Evolutionary conservation across 2,329 filamentous ascomycete species (phyloP), one percentile per base, ranked within the genome.

Genomic region (Leptographium lundbergii): DNA sequence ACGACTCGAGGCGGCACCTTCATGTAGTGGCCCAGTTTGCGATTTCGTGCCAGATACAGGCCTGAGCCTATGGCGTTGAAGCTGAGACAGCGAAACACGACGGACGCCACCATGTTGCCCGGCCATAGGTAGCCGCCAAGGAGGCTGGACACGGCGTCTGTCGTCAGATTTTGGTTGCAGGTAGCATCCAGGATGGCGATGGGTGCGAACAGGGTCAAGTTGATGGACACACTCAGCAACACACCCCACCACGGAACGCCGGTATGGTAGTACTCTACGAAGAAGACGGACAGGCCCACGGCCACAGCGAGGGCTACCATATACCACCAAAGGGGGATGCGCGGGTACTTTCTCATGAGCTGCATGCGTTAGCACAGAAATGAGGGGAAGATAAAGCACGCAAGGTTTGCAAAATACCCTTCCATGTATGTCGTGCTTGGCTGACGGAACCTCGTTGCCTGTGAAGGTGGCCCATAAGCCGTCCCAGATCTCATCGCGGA

Each of bases 111-210:
- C 1, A 86, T 85, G 5, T 78, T 77, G 27, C 86, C 86, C 0
- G 85, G 85, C 54, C 86, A 79, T 76, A 88, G 85, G 69, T 88
- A 88, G 6, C 86, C 86, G 61, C 86, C 78, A 61, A 89, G 79
- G 65, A 85, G 87, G 67, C 87, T 84, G 14, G 84, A 86, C 59
- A 88, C 71, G 22, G 89, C 84, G 64, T 87, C 87, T 19, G 88
- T 74, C 3, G 83, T 84, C 4, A 88, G 73, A 66, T 82, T 79
- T 53, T 80, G 78, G 67, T 82, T 59, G 48, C 81, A 81, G 59
- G 82, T 78, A 58, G 78, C 81, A 65, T 82, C 80, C 45, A 84
- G 74, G 61, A 84, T 78, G 55, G 81, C 81, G 60, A 82, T 79
- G 7, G 81, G 81, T 27, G 84, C 75, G 54, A 80, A 73, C 77